Conservation (phyloP, 2,329 filamentous ascomycete genomes). For the Apiospora kogelbergensis region DNA sequence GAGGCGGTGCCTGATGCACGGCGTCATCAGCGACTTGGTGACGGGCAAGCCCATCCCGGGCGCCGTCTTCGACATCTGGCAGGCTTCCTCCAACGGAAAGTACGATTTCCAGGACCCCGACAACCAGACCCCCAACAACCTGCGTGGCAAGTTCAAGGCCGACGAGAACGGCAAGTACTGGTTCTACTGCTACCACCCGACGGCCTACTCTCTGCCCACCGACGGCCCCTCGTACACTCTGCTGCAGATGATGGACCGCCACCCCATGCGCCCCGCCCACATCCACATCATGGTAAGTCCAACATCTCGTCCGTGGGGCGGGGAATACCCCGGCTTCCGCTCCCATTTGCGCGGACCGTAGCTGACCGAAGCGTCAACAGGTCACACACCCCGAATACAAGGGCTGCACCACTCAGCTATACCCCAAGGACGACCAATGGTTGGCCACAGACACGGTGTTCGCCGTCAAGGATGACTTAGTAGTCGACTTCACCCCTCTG, state of each 20-base stretch:
- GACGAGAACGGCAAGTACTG: slow-evolving; percentile 69
- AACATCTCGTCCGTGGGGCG: neutral
- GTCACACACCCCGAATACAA: slow-evolving; percentile 65
- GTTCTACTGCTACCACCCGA: slow-evolving; percentile 76
- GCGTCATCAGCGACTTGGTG: slow-evolving; percentile 50
- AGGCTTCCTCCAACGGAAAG: slow-evolving; percentile 72
- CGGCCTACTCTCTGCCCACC: slow-evolving; percentile 69
- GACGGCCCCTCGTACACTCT: slow-evolving; percentile 51
- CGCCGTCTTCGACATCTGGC: slow-evolving; percentile 77
- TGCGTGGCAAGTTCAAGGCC: slow-evolving; percentile 73
- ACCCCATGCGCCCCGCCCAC: slow-evolving; percentile 50
- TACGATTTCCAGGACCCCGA: slow-evolving; percentile 76
- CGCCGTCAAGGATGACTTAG: slow-evolving; percentile 53
- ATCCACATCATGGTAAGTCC: slow-evolving; percentile 49
- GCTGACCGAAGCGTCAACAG: slow-evolving; percentile 20
- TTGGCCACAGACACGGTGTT: slow-evolving; percentile 53
- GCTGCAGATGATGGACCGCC: slow-evolving; percentile 46
- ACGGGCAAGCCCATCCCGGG: slow-evolving; percentile 58
- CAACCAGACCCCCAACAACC: slow-evolving; percentile 71
- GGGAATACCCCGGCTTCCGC: neutral
- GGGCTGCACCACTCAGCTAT: slow-evolving; percentile 74
- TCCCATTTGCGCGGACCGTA: neutral
- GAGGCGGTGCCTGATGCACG: slow-evolving; percentile 66
- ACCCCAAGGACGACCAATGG: slow-evolving; percentile 67
- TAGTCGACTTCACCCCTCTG: slow-evolving; percentile 50